A percentile compares a stretch with the other conserved stretches of the same genome.
Conservation (phyloP, 139 green algal species). For the Penium margaritaceum region DNA sequence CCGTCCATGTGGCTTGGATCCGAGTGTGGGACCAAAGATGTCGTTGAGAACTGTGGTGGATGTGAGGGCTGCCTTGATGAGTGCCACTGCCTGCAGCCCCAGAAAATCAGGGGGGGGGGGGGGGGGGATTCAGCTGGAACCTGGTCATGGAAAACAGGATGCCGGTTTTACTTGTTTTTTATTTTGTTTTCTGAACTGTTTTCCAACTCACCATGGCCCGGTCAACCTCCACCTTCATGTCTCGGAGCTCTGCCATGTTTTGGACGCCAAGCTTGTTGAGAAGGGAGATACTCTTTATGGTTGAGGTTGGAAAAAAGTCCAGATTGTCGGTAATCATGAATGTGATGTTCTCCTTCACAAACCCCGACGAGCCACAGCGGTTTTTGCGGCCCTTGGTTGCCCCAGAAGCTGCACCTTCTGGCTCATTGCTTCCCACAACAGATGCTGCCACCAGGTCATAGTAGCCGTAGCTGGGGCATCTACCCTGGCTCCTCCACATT, state of each 20-base stretch:
- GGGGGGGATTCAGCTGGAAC: no score
- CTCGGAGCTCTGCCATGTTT: neutral
- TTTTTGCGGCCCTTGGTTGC: neutral
- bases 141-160: no score
- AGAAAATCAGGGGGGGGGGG: no score
- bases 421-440: no score
- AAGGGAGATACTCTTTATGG: slow-evolving; percentile 2
- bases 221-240: neutral
- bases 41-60: neutral
- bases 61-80: neutral
- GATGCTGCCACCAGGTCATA: no score
- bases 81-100: neutral
- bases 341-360: slow-evolving; percentile 13
- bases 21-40: neutral
- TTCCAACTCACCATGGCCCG: neutral
- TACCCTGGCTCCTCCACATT: neutral
- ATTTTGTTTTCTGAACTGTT: no score
- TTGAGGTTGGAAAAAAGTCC: slow-evolving; percentile 1
- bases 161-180: no score
- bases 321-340: slow-evolving; percentile 13
- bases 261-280: neutral
- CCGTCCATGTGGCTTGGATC: no score
- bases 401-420: neutral
- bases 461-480: neutral
- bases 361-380: neutral